phyloP scores from a whole-genome alignment of 1,284 basidiomycete genomes.

The Pyrrhoderma lamaoense region DNA sequence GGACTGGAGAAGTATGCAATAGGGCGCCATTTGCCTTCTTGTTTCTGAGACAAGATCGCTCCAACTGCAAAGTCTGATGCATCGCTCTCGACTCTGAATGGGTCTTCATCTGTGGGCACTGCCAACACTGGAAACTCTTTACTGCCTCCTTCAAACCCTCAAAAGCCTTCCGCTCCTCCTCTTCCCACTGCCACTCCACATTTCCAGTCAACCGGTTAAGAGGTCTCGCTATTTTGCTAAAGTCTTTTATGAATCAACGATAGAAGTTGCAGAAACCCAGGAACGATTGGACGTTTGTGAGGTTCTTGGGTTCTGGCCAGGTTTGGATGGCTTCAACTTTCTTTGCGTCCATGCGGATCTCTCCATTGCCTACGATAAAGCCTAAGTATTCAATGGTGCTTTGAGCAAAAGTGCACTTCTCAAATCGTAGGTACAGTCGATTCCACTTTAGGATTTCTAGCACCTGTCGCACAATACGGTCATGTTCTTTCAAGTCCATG shows the following conservation, averaged over 20 bases:
- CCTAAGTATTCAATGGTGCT: no score
- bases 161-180: no score
- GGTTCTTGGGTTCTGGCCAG: no score
- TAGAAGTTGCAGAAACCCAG: slow-evolving; percentile 23
- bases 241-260: slow-evolving; percentile 18
- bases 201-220: not conserved
- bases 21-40: slow-evolving; percentile 31
- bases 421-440: slow-evolving; percentile 21
- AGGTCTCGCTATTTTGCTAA: slow-evolving; percentile 6
- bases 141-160: no score
- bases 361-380: no score
- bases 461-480: slow-evolving; percentile 15
- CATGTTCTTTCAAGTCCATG: not conserved
- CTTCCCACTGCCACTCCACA: slow-evolving; percentile 23
- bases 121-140: no score
- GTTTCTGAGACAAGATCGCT: not conserved
- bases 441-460: slow-evolving; percentile 1
- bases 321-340: no score
- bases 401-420: slow-evolving; percentile 27
- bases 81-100: no score
- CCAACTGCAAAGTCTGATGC: slow-evolving; percentile 1
- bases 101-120: no score
- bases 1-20: no score
- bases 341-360: no score
- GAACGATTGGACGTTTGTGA: slow-evolving; percentile 22